These are phyloP conservation scores for Epichloe sibirici DNA, from an alignment of 2,329 filamentous ascomycete species.

Conservation along the genomic window DNA sequence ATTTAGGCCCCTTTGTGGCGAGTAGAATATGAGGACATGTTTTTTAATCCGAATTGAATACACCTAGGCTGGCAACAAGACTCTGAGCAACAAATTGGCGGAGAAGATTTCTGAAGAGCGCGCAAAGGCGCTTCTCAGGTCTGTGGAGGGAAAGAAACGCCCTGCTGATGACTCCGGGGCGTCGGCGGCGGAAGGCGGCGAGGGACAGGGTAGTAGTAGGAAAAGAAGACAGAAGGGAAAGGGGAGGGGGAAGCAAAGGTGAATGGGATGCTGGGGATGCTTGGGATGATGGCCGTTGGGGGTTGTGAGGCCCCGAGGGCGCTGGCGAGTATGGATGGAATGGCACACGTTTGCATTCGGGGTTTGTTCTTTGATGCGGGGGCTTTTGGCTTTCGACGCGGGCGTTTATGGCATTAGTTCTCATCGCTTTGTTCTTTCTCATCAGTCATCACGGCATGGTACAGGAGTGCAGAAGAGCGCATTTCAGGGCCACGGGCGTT, in stretches of 20 bases:
- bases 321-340: too few relatives aligned
- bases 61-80: conserved; percentile 36
- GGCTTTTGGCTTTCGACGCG: too few relatives aligned
- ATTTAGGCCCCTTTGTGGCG: too few relatives aligned
- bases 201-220: conserved; percentile 16
- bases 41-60: background rate
- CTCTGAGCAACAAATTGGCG: conserved; percentile 37
- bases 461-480: too few relatives aligned
- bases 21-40: too few relatives aligned
- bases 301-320: too few relatives aligned
- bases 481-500: too few relatives aligned
- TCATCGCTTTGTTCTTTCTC: too few relatives aligned
- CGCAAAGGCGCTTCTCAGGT: conserved; percentile 37
- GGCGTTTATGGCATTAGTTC: too few relatives aligned
- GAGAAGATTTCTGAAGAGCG: conserved; percentile 46
- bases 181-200: conserved; percentile 10
- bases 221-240: conserved; percentile 19
- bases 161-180: conserved; percentile 21
- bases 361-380: too few relatives aligned
- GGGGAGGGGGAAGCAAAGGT: conserved; percentile 12
- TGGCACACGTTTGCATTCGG: too few relatives aligned
- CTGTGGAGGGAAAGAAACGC: conserved; percentile 33
- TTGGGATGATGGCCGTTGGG: background rate
- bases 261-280: background rate
- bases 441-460: too few relatives aligned